Evolutionary conservation across 192 early-diverging fungal species (phyloP).

Genomic region (Coemansia sp.): DNA sequence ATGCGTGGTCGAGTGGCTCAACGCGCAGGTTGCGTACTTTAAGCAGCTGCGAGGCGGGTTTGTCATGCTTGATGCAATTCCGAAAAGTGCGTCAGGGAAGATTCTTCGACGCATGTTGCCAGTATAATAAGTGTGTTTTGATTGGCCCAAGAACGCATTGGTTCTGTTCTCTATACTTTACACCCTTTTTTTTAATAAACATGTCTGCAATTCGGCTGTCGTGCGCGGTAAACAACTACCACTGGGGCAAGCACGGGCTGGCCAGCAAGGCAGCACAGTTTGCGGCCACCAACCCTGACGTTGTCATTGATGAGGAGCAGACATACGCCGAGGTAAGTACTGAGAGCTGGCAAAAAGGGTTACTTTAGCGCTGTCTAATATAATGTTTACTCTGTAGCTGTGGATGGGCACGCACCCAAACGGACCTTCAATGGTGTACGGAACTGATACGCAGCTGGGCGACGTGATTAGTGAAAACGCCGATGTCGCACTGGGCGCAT

Average conservation of each 20-base stretch:
- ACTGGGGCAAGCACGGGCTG: constrained; percentile 91
- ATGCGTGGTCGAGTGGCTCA: constrained; percentile 23
- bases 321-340: constrained; percentile 87
- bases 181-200: too few relatives aligned
- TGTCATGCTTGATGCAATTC: constrained; percentile 21
- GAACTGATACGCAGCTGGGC: constrained; percentile 46
- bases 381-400: constrained; percentile 56
- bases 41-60: constrained; percentile 48
- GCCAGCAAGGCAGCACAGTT: constrained; percentile 84
- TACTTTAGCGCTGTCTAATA: too few relatives aligned
- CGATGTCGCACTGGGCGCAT: constrained; percentile 50
- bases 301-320: constrained; percentile 58
- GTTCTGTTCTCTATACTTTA: too few relatives aligned
- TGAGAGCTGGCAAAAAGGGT: neutral
- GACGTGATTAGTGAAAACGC: constrained; percentile 60
- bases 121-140: too few relatives aligned
- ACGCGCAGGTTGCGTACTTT: constrained; percentile 21
- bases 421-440: constrained; percentile 67
- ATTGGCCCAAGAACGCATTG: too few relatives aligned
- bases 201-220: constrained; percentile 57
- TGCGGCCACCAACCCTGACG: constrained; percentile 60
- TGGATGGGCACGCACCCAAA: constrained; percentile 99
- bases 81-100: constrained; percentile 41
- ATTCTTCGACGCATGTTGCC: constrained; percentile 24
- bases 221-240: constrained; percentile 85